Conservation (phyloP, 2,329 filamentous ascomycete species). For the Ophiostoma novo-ulmi region DNA sequence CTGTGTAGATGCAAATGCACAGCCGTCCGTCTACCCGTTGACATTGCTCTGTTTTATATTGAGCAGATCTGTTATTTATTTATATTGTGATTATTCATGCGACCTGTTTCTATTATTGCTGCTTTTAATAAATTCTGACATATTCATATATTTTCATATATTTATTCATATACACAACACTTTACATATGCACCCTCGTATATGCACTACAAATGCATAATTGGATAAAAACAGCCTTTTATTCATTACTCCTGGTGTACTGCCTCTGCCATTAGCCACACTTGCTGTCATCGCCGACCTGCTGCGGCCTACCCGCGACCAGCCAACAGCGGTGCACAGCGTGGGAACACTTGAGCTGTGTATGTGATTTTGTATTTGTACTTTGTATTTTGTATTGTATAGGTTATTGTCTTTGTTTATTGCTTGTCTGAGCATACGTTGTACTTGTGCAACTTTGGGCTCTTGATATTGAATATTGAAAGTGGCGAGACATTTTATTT, state of each 20-base stretch:
- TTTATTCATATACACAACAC: too few relatives aligned
- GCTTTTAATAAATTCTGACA: too few relatives aligned
- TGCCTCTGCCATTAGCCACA: neutral
- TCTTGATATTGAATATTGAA: neutral
- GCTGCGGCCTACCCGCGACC: neutral
- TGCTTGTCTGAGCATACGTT: neutral
- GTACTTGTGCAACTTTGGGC: conserved; percentile 2
- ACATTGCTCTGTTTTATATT: too few relatives aligned
- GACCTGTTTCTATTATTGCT: too few relatives aligned
- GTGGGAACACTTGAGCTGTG: neutral
- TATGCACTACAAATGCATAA: too few relatives aligned
- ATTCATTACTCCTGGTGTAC: too few relatives aligned
- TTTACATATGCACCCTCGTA: too few relatives aligned
- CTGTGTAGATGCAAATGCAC: neutral
- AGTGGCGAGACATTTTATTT: neutral
- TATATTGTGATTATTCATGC: too few relatives aligned
- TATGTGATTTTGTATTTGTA: neutral
- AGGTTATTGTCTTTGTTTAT: too few relatives aligned
- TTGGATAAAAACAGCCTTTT: neutral
- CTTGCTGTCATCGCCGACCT: conserved; percentile 1
- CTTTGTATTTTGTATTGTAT: neutral
- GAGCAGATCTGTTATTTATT: too few relatives aligned
- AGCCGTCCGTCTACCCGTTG: neutral
- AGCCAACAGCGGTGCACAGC: neutral
- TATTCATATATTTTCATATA: too few relatives aligned